Base-by-base conservation (phyloP, 371 early-diverging fungal species). In the Phascolomyces articulosus region DNA sequence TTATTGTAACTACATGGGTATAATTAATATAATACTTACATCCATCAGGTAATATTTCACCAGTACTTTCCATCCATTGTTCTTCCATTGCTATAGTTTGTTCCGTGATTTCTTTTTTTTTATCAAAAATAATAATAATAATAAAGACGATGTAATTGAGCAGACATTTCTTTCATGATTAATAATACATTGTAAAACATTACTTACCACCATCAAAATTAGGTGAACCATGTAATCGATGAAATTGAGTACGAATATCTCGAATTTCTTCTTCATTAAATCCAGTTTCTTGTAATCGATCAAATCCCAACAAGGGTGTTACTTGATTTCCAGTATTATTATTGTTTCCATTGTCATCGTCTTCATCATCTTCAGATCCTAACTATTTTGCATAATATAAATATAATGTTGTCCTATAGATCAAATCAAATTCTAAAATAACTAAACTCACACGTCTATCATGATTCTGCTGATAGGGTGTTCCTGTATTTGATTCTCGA, bases 11-110 rank as follows among this genome's bases (percentile, higher is more conserved):
- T n/a, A n/a, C n/a, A n/a, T n/a, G n/a, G n/a, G n/a, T n/a, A n/a
- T n/a, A n/a, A n/a, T n/a, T n/a, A n/a, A n/a, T n/a, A n/a, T n/a
- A n/a, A n/a, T n/a, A 44, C 68, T 74, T 70, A 87, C 83, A 73
- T 62, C 85, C 87, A 58, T 87, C 86, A 3, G 86, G 85, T 57
- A 85, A 71, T 13, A 83, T 83, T 29, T 83, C 83, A 16, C 77
- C 79, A 3, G 84, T 79, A 66, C 84, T 85, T 29, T 91, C 91
- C 69, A 89, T 90, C 90, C 91, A 91, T 53, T 86, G 89, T 55
- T 91, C 90, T 56, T 91, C 90, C 6, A 85, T 58, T 26, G 77
- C 80, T 62, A 77, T 71, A 40, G 79, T 83, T 63, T 79, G 77
- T 49, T 70, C 84, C 29, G 63, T 67, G 8, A 65, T 28, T 61